Base-by-base conservation (phyloP, 75 land plant genomes). In the Larix kaempferi region DNA sequence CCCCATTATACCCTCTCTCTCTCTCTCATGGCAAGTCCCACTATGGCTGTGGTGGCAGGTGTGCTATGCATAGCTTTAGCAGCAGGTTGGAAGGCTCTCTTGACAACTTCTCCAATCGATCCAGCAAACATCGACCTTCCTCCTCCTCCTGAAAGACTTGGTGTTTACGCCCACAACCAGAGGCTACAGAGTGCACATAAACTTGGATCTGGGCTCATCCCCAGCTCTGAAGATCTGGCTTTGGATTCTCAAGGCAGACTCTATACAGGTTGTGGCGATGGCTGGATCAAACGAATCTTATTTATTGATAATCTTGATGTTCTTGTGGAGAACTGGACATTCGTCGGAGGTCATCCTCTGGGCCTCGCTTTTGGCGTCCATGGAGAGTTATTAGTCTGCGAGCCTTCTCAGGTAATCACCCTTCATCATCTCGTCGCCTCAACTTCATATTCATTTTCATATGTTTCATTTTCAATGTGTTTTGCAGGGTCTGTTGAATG, bases 221-320 rank as follows among this genome's bases (percentile, higher is more conserved):
- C 41, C 73, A 86, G 80, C 12, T 88, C 96, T 5, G 98, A 95
- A 72, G 98, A 93, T 73, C 12, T 93, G n/a, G 88, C 84, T 0
- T 86, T 89, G 65, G 94, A 95, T 71, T 44, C 84, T 15, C 59
- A 82, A 4, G 60, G 76, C 10, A 25, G 66, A n/a, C 39, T 93
- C 1, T 95, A 89, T 86, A 87, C 91, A 1, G 89, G 91, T 14
- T 87, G 90, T 25, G 58, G 23, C 0, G 96, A 95, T 76, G 98
- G 98, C 11, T 93, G 94, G 98, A 77, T 95, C 21, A 91, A 80
- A 80, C 76, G 90, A 23, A 74, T 93, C 57, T 63, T 6, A 0
- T 41, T 41, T 41, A 5, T 41, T 2, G 44, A 41, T 41, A 41
- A 41, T 6, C 44, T 41, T 41, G 44, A 41, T 41, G 44, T 41